These are phyloP conservation scores for Cubamyces lactineus DNA, from an alignment of 768 basidiomycete species.

Conservation along the genomic window DNA sequence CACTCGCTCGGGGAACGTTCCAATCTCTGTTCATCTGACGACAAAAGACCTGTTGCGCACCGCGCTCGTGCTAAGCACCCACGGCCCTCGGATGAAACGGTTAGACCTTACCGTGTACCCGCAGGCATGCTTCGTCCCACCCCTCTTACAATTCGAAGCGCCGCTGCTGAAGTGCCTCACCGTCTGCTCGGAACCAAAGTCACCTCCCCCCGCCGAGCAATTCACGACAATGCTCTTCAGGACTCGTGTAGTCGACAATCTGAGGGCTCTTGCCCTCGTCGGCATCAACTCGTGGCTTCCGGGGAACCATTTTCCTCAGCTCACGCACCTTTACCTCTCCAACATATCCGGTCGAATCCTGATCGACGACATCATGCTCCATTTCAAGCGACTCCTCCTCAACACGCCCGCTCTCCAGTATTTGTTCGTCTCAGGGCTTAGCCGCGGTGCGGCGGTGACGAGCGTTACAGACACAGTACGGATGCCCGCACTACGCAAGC, in stretches of 20 bases:
- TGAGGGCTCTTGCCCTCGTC: background rate
- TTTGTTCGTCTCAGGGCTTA: background rate
- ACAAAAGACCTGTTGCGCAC: background rate
- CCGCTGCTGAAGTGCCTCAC: too few relatives aligned
- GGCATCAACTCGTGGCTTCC: background rate
- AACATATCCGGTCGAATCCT: too few relatives aligned
- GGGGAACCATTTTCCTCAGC: background rate
- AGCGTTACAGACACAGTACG: background rate
- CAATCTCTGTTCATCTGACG: background rate
- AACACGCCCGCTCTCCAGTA: background rate
- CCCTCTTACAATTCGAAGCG: too few relatives aligned
- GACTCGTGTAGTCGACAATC: background rate
- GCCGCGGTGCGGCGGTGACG: background rate
- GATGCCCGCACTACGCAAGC: background rate
- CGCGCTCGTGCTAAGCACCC: background rate
- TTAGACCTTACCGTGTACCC: too few relatives aligned
- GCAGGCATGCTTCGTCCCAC: too few relatives aligned
- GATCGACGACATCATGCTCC: background rate
- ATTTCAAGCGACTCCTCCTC: background rate
- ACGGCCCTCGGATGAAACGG: background rate
- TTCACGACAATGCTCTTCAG: background rate
- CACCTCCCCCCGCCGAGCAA: too few relatives aligned
- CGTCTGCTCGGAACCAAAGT: too few relatives aligned
- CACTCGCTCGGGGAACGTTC: background rate
- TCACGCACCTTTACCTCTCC: constrained; percentile 1